Evolutionary conservation across 2,329 filamentous ascomycete genomes (phyloP).

Genomic region (Plectosphaerella plurivora): DNA sequence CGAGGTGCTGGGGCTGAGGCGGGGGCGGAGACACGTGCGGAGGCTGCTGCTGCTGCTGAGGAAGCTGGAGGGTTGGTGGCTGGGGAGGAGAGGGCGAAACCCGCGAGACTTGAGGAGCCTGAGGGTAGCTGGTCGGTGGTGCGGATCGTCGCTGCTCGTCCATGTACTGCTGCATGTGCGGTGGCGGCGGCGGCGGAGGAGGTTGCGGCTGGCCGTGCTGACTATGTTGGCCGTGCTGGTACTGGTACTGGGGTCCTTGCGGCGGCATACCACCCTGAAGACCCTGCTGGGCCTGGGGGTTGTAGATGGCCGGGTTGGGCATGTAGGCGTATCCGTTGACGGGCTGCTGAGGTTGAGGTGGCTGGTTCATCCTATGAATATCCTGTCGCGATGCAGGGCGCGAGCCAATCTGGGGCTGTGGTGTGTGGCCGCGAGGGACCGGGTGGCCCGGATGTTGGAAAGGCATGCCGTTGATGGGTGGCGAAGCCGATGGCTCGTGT

Average conservation of each 20-base stretch:
- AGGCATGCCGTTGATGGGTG: constrained; percentile 76
- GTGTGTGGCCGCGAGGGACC: constrained; percentile 68
- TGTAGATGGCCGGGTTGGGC: constrained; percentile 82
- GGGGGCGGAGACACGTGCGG: constrained; percentile 51
- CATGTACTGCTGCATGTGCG: constrained; percentile 64
- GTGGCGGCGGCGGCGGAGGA: constrained; percentile 31
- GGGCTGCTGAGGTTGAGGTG: constrained; percentile 46
- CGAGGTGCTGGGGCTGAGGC: constrained; percentile 35
- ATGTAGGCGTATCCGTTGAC: constrained; percentile 80
- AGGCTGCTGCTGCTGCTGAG: constrained; percentile 41
- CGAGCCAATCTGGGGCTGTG: constrained; percentile 72
- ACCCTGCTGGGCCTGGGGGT: constrained; percentile 50
- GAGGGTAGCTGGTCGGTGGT: constrained; percentile 55
- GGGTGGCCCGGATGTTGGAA: constrained; percentile 47
- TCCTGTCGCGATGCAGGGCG: constrained; percentile 78
- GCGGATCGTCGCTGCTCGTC: constrained; percentile 74
- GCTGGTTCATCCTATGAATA: constrained; percentile 65
- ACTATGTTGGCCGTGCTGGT: constrained; percentile 18
- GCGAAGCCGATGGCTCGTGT: constrained; percentile 79
- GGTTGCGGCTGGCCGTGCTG: constrained; percentile 22
- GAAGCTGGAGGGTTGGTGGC: constrained; percentile 46
- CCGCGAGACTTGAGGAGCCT: constrained; percentile 38
- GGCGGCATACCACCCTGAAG: constrained; percentile 32
- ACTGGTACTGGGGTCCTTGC: constrained; percentile 31
- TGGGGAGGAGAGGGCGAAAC: constrained; percentile 58